Conservation (phyloP, 805 yeast species). For the Saturnispora mendoncae region DNA sequence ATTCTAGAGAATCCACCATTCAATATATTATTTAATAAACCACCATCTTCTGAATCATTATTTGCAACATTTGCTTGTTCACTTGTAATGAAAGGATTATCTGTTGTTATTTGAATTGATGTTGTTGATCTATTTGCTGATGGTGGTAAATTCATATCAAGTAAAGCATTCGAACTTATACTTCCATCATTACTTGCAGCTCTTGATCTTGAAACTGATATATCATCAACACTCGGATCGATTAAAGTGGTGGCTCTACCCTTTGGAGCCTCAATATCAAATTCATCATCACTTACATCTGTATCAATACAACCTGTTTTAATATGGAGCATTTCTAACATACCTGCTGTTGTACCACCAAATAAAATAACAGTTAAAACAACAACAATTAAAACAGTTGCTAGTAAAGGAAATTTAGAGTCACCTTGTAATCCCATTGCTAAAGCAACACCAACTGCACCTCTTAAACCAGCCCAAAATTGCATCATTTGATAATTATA, state of each 20-base stretch:
- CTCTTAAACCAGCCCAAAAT: constrained; percentile 98
- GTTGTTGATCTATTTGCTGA: constrained; percentile 4
- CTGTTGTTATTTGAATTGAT: constrained; percentile 4
- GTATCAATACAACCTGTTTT: constrained; percentile 86
- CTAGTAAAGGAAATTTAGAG: constrained; percentile 75
- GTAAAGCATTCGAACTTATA: constrained; percentile 10
- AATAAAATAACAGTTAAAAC: constrained; percentile 91
- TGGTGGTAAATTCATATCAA: constrained; percentile 8
- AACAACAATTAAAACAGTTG: constrained; percentile 93
- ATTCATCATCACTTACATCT: constrained; percentile 84
- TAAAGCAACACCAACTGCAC: constrained; percentile 98
- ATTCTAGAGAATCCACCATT: constrained; percentile 77
- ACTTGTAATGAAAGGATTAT: constrained; percentile 5
- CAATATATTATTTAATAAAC: constrained; percentile 25
- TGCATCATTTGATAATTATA: constrained; percentile 97
- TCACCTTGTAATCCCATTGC: constrained; percentile 98
- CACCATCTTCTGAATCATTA: constrained; percentile 2
- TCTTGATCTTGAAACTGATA: constrained; percentile 16
- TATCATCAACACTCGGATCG: neutral
- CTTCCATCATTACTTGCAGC: constrained; percentile 22
- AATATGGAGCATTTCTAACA: constrained; percentile 91
- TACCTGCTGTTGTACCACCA: constrained; percentile 98
- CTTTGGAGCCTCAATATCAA: constrained; percentile 73
- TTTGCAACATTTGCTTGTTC: neutral
- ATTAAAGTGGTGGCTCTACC: neutral